These are phyloP conservation scores for Colletotrichum magnum DNA, from an alignment of 2,329 filamentous ascomycete species.

Conservation along the genomic window DNA sequence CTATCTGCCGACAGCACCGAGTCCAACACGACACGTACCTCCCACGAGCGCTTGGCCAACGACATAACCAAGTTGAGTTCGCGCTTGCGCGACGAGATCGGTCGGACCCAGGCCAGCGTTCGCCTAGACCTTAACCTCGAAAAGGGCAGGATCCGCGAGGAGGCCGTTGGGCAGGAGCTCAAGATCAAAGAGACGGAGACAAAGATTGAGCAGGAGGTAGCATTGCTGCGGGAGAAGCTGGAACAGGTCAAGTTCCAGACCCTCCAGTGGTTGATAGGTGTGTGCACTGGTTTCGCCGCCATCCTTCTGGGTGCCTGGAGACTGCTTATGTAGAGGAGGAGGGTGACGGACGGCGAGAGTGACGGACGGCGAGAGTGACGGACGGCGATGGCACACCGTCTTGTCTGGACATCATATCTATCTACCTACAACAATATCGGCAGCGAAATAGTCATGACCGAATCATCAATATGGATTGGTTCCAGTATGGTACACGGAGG, in stretches of 20 bases:
- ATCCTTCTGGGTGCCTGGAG: slow-evolving; percentile 79
- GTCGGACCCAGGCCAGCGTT: slow-evolving; percentile 92
- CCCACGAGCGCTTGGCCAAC: slow-evolving; percentile 93
- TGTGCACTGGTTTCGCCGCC: slow-evolving; percentile 77
- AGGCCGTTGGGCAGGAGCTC: slow-evolving; percentile 95
- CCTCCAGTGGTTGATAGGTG: slow-evolving; percentile 97
- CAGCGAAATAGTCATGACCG: neutral
- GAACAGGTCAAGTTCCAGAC: slow-evolving; percentile 99
- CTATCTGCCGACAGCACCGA: slow-evolving; percentile 93
- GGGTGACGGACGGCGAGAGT: neutral
- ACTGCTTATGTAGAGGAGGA: slow-evolving; percentile 73
- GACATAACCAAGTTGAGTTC: slow-evolving; percentile 95
- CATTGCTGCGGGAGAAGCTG: slow-evolving; percentile 88
- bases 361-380: too few relatives aligned
- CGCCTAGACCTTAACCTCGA: slow-evolving; percentile 94
- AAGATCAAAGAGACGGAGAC: slow-evolving; percentile 99
- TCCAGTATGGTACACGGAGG: slow-evolving; percentile 7
- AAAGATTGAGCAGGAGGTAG: slow-evolving; percentile 97
- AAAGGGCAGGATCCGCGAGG: slow-evolving; percentile 95
- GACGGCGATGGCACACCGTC: too few relatives aligned
- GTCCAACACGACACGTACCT: slow-evolving; percentile 86
- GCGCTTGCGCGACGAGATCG: slow-evolving; percentile 91
- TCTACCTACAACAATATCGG: too few relatives aligned
- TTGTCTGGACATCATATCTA: too few relatives aligned
- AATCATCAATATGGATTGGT: slow-evolving; percentile 4